Percentiles rank a stretch among this genome's conserved stretches.
Evolutionary conservation across 257 asterid genomes (phyloP).

Genomic region (Primulina tabacum): DNA sequence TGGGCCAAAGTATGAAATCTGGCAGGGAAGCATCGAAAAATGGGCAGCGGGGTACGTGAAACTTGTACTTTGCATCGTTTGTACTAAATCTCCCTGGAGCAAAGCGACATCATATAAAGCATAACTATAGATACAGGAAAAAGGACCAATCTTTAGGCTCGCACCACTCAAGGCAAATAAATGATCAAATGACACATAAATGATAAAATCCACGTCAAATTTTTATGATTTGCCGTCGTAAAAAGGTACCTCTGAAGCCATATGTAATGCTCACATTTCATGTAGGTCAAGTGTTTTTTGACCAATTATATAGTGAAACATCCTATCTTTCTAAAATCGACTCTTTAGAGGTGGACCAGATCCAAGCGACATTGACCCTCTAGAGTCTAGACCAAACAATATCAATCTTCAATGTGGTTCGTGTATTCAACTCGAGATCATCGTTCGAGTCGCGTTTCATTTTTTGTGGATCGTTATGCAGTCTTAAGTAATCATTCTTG

Average conservation of each 20-base stretch:
- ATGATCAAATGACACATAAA: neutral
- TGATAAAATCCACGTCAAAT: neutral
- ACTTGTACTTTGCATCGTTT: too few species aligned
- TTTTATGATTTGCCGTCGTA: too few species aligned
- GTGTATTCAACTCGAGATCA: constrained; percentile 31
- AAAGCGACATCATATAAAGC: neutral
- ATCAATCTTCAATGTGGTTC: too few species aligned
- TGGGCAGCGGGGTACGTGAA: too few species aligned
- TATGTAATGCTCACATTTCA: too few species aligned
- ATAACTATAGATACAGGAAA: neutral
- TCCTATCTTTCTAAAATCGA: neutral
- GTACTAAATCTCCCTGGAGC: neutral
- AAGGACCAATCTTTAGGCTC: neutral
- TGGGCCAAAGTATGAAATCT: too few species aligned
- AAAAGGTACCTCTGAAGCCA: neutral
- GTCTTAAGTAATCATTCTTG: constrained; percentile 37
- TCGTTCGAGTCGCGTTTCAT: constrained; percentile 59
- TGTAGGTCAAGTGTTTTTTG: neutral
- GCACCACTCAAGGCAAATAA: neutral
- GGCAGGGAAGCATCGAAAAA: too few species aligned
- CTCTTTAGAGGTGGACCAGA: too few species aligned
- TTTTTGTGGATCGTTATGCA: constrained; percentile 30
- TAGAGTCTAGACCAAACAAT: too few species aligned
- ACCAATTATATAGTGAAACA: neutral
- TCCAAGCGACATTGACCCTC: too few species aligned